phyloP scores from a whole-genome alignment of 345 rosid species.

The Fremontodendron californicum region DNA sequence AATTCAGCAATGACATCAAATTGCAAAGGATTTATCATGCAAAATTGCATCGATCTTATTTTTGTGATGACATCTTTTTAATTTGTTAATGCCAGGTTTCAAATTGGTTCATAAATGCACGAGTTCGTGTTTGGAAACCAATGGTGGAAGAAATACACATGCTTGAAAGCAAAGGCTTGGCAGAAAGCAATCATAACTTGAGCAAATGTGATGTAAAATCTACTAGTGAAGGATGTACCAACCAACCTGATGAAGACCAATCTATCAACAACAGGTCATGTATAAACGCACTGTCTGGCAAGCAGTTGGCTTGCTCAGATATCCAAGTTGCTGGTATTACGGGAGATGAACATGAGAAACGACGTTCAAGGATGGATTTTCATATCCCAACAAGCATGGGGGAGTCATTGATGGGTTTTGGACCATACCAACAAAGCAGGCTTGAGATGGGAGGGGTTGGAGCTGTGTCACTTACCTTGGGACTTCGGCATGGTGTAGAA shows the following conservation, averaged over 20 bases:
- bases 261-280: constrained; percentile 20
- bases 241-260: constrained; percentile 22
- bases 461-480: constrained; percentile 52
- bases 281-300: constrained; percentile 12
- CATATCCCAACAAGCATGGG: constrained; percentile 30
- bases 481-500: constrained; percentile 52
- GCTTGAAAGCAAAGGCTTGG: constrained; percentile 45
- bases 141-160: constrained; percentile 65
- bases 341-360: constrained; percentile 23
- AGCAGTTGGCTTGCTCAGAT: constrained; percentile 23
- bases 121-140: constrained; percentile 63
- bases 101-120: constrained; percentile 65
- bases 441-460: constrained; percentile 38
- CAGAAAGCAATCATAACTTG: constrained; percentile 22
- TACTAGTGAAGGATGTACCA: constrained; percentile 18
- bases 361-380: constrained; percentile 36
- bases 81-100: constrained; percentile 41
- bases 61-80: background rate
- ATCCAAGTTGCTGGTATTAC: constrained; percentile 11
- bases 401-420: constrained; percentile 35
- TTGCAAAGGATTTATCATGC: background rate
- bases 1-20: background rate
- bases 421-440: constrained; percentile 35
- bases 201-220: constrained; percentile 20
- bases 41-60: background rate